Evolutionary conservation across 768 basidiomycete genomes (phyloP), one percentile per base, ranked within the genome.

Genomic region (Pleurotus sapidus): DNA sequence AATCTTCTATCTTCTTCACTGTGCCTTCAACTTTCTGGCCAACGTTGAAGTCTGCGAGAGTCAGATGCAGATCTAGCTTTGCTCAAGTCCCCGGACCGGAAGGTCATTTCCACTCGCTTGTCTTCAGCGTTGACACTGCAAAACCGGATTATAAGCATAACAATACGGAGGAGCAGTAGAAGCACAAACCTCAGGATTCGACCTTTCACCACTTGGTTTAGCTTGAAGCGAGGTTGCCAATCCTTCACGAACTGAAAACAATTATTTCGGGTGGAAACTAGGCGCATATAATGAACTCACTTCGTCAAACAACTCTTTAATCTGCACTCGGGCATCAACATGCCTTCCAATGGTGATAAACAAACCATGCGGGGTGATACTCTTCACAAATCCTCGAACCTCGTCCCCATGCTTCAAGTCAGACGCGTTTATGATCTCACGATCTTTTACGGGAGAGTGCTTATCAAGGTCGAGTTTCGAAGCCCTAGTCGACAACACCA

Each of bases 261-360:
- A 57, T 46, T 39, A 25, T 18, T 20, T 37, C 45, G 23, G 24
- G 18, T 9, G 37, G 14, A 34, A 56, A 53, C 24, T 24, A 56
- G 11, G 15, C 57, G 25, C 53, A 15, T 18, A 18, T 59, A 61
- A 83, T 64, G 5, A 30, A 65, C 76, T 45, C 46, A 82, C 82
- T 58, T 95, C 93, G 65, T 97, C 92, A 67, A 96, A 97, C 4
- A 96, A 80, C 71, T 97, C 93, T 66, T 82, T 86, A 67, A 98
- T 98, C 72, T 96, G 93, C 24, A 99, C 87, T 15, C 95, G 86
- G 56, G 90, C 95, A 65, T 95, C 93, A 24, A 97, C 76, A n/a
- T 81, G 80, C 27, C 88, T 82, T 8, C 92, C 93, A 37, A 99
- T 73, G 24, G 84, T 84, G 3, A 99, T 93, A 63, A 97, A 98